Evolutionary conservation across 1,284 basidiomycete genomes (phyloP).

Genomic region (Naganishia liquefaciens): DNA sequence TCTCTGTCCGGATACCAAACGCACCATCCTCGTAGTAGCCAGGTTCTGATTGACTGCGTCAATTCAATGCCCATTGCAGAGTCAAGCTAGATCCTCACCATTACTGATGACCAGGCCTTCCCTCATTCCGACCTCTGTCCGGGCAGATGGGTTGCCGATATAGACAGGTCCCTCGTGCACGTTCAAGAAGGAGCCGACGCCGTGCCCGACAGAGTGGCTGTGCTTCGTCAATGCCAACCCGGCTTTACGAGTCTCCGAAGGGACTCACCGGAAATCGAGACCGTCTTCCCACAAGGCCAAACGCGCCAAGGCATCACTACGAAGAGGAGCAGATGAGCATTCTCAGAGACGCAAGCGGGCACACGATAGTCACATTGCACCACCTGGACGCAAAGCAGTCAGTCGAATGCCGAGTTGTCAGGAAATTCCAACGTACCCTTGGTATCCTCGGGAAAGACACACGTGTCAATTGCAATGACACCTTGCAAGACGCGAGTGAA

Average conservation of each 20-base stretch:
- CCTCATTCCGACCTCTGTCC: conserved; percentile 66
- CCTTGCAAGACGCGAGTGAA: conserved; percentile 95
- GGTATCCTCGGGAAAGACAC: conserved; percentile 83
- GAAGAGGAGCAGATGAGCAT: conserved; percentile 26
- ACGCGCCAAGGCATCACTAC: conserved; percentile 80
- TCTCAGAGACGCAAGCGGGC: not conserved
- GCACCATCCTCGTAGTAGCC: conserved; percentile 90
- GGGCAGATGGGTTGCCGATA: conserved; percentile 71
- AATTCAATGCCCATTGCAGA: not conserved
- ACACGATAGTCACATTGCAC: conserved; percentile 7
- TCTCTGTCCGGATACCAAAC: conserved; percentile 93
- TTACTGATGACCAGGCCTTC: conserved; percentile 88
- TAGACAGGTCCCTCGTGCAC: conserved; percentile 94
- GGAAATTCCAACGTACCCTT: conserved; percentile 60
- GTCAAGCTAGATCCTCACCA: conserved; percentile 52
- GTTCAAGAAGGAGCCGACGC: conserved; percentile 87
- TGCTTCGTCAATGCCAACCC: conserved; percentile 3
- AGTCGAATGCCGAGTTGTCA: not conserved
- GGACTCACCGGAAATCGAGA: conserved; percentile 60
- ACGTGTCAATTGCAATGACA: conserved; percentile 78
- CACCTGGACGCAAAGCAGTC: not conserved
- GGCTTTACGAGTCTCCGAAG: too few relatives aligned
- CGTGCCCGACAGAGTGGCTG: conserved; percentile 72
- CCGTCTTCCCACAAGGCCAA: conserved; percentile 88
- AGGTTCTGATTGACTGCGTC: conserved; percentile 61